Base-by-base conservation (phyloP, 2,329 filamentous ascomycete species). In the Magnaporthiopsis rhizophila region DNA sequence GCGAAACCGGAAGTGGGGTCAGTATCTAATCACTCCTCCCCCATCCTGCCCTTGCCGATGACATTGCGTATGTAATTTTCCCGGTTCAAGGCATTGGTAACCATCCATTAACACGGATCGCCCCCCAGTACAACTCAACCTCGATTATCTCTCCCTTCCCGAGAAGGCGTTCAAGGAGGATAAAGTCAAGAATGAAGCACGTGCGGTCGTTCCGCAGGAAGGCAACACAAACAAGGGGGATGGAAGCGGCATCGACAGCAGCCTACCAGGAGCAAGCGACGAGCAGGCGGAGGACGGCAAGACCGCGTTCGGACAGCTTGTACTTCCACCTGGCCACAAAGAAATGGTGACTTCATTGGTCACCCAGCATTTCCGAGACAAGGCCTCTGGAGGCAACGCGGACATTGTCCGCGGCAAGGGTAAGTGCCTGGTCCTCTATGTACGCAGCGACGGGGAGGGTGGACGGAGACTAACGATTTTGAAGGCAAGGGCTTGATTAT, bases 1-100 rank as follows among this genome's bases (percentile, higher is more conserved):
- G 2, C 69, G 74, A 2, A 73, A 65, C 32, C 68, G 74, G 0
- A 74, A 70, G 67, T 76, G 73, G 75, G 71, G 73, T 73, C 62
- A 65, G 72, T 65, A 21, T 38, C 24, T 56, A 8, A 34, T 34
- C 32, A 34, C 9, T 36, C 30, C 30, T 30, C 30, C 2, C 6
- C 30, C 30, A 30, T 7, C 30, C 30, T 5, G 30, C 11, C 11
- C 11, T 12, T 13, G 11, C 34, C 3, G 12, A 36, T 12, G 34
- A 13, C 9, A 11, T 11, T 9, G 34, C 34, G 1, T 11, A 11
- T 34, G 26, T 26, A 26, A 34, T 11, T 11, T 2, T 11, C 9
- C 9, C 34, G 26, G 21, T 18, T 36, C 15, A 18, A 15, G 9
- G 3, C 11, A 24, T 36, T 15, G 18, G 18, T 36, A 7, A 36